Evolutionary conservation across 208 protist genomes (phyloP).

Genomic region (Leishmania lainsoni): DNA sequence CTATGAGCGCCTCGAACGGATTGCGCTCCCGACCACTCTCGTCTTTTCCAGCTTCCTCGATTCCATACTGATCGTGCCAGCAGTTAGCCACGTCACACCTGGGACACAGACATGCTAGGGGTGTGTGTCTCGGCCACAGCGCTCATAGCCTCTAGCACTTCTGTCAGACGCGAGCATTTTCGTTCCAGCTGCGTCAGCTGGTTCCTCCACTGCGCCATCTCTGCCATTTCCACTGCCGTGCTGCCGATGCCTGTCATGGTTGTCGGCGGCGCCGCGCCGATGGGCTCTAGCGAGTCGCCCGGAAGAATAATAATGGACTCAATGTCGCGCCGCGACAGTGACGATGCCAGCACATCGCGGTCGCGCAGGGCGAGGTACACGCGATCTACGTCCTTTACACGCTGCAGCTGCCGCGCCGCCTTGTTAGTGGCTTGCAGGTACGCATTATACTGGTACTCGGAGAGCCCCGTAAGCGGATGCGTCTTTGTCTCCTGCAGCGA

Average conservation of each 20-base stretch:
- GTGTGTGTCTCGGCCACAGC: slow-evolving; percentile 46
- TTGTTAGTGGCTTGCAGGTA: slow-evolving; percentile 40
- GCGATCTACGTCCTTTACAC: slow-evolving; percentile 59
- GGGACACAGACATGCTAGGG: slow-evolving; percentile 55
- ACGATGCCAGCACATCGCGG: slow-evolving; percentile 45
- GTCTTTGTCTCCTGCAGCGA: slow-evolving; percentile 41
- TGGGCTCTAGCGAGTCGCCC: slow-evolving; percentile 26
- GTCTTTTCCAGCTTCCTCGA: background rate
- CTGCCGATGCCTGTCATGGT: background rate
- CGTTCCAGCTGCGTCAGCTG: slow-evolving; percentile 40
- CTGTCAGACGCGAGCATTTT: slow-evolving; percentile 38
- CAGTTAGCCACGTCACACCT: slow-evolving; percentile 6
- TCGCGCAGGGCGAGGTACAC: slow-evolving; percentile 52
- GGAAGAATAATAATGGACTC: slow-evolving; percentile 47
- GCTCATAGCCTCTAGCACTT: slow-evolving; percentile 45
- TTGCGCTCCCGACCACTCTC: background rate
- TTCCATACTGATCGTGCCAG: background rate
- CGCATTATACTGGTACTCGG: slow-evolving; percentile 43
- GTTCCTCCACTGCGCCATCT: slow-evolving; percentile 30
- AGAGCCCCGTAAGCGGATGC: slow-evolving; percentile 52
- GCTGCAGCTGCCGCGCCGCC: slow-evolving; percentile 56
- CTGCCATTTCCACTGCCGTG: slow-evolving; percentile 6
- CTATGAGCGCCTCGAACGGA: background rate
- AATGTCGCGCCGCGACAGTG: slow-evolving; percentile 58
- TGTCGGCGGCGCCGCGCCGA: slow-evolving; percentile 2